Evolutionary conservation across 192 early-diverging fungal species (phyloP).

Genomic region (Coemansia sp.): DNA sequence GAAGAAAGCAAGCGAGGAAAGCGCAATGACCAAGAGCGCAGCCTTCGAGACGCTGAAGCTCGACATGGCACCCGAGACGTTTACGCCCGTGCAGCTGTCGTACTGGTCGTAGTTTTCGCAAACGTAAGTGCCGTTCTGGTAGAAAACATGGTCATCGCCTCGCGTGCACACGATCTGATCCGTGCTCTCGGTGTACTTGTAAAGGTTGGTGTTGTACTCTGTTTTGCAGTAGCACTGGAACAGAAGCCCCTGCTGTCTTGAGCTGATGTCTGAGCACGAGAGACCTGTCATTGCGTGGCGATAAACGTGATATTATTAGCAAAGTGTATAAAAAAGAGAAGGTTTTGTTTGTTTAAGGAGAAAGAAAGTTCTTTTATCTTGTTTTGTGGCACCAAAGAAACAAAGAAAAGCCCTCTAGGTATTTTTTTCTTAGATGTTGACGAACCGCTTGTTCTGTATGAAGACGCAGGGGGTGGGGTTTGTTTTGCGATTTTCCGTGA

Average conservation of each 20-base stretch:
- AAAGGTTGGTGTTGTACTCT: slow-evolving; percentile 45
- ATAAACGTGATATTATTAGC: not conserved
- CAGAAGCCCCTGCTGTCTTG: slow-evolving; percentile 33
- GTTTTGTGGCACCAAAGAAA: not conserved
- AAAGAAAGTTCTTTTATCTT: not conserved
- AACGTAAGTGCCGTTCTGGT: slow-evolving; percentile 24
- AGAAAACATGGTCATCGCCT: slow-evolving; percentile 26
- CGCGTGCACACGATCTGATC: slow-evolving; percentile 42
- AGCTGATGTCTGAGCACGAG: slow-evolving; percentile 48
- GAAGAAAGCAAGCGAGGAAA: slow-evolving; percentile 23
- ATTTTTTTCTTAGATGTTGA: too few species aligned
- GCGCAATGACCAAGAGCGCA: slow-evolving; percentile 33
- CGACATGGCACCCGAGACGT: slow-evolving; percentile 21
- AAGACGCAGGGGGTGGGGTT: too few species aligned
- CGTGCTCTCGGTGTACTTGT: slow-evolving; percentile 17
- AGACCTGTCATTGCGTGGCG: slow-evolving; percentile 12
- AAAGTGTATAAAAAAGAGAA: not conserved
- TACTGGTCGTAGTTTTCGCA: slow-evolving; percentile 48
- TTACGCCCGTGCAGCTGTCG: slow-evolving; percentile 31
- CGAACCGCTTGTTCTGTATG: too few species aligned
- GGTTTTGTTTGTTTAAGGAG: too few species aligned
- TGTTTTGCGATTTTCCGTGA: too few species aligned
- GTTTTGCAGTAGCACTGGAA: slow-evolving; percentile 55
- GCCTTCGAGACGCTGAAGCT: slow-evolving; percentile 32
- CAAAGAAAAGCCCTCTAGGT: not conserved